A percentile compares a stretch with the other conserved stretches of the same genome.
Evolutionary conservation across 176 grass and related monocot species (phyloP).

Genomic region (Puya raimondii): DNA sequence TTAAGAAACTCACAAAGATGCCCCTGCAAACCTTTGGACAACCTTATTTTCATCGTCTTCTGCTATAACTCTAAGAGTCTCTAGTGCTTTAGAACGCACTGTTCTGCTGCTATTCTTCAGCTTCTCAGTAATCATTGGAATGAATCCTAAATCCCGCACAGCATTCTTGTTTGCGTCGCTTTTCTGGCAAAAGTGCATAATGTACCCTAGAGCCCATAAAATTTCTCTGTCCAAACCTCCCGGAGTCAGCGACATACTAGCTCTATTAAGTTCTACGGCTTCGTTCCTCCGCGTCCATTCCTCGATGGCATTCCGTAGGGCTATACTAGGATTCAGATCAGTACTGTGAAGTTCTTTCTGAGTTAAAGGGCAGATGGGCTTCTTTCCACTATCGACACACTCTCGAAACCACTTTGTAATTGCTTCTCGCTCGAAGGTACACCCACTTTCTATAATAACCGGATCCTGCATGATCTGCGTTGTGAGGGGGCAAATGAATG

Average conservation of each 20-base stretch:
- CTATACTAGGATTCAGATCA: slow-evolving; percentile 26
- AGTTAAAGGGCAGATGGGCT: slow-evolving; percentile 27
- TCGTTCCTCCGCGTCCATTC: slow-evolving; percentile 32
- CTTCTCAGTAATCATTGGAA: slow-evolving; percentile 18
- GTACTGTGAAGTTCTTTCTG: slow-evolving; percentile 8
- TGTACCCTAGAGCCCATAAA: slow-evolving; percentile 8
- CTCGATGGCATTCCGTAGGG: slow-evolving; percentile 19
- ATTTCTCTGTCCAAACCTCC: slow-evolving; percentile 27
- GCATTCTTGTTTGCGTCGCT: slow-evolving; percentile 5
- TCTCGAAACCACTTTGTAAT: slow-evolving; percentile 31
- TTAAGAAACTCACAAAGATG: not conserved
- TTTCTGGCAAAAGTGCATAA: slow-evolving; percentile 14
- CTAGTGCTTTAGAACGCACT: slow-evolving; percentile 24
- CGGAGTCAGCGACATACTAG: slow-evolving; percentile 25
- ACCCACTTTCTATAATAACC: slow-evolving; percentile 36
- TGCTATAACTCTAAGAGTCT: slow-evolving; percentile 18
- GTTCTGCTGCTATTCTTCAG: slow-evolving; percentile 20
- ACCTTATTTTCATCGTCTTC: slow-evolving; percentile 18
- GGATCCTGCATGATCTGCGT: slow-evolving; percentile 37
- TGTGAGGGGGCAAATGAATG: slow-evolving; percentile 44
- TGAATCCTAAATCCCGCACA: slow-evolving; percentile 10
- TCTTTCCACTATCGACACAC: slow-evolving; percentile 13
- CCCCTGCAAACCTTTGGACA: not conserved
- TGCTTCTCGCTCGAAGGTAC: slow-evolving; percentile 32
- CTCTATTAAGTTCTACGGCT: slow-evolving; percentile 15